These are phyloP conservation scores for Ilyonectria destructans DNA, from an alignment of 2,329 filamentous ascomycete species.

Conservation along the genomic window DNA sequence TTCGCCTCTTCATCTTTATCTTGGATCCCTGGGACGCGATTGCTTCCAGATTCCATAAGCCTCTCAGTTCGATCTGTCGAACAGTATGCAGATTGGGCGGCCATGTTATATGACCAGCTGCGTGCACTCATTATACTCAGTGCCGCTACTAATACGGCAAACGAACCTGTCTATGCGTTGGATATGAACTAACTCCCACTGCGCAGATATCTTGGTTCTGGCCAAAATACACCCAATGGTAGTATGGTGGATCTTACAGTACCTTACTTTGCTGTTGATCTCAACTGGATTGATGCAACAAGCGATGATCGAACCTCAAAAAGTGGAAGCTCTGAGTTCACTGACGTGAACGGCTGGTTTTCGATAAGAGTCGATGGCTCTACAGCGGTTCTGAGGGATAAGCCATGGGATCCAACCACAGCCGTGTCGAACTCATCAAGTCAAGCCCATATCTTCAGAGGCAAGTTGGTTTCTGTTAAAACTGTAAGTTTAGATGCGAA, in stretches of 20 bases:
- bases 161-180: constrained; percentile 14
- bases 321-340: neutral
- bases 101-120: neutral
- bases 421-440: neutral
- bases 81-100: neutral
- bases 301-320: neutral
- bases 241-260: constrained; percentile 3
- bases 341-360: constrained; percentile 10
- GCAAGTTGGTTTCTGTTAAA: constrained; percentile 16
- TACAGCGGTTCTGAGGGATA: neutral
- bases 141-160: constrained; percentile 6
- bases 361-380: neutral
- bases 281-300: constrained; percentile 6
- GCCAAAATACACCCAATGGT: neutral
- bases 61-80: neutral
- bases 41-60: neutral
- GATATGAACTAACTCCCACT: neutral
- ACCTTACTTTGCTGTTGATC: constrained; percentile 9
- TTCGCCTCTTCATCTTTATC: constrained; percentile 12
- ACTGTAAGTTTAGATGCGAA: neutral
- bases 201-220: constrained; percentile 3
- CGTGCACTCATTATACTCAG: neutral
- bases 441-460: neutral
- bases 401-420: neutral
- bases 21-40: constrained; percentile 3